A percentile compares a stretch with the other conserved stretches of the same genome.
phyloP scores from a whole-genome alignment of 2,329 filamentous ascomycete genomes.

The Calonectria pseudoturangicola region DNA sequence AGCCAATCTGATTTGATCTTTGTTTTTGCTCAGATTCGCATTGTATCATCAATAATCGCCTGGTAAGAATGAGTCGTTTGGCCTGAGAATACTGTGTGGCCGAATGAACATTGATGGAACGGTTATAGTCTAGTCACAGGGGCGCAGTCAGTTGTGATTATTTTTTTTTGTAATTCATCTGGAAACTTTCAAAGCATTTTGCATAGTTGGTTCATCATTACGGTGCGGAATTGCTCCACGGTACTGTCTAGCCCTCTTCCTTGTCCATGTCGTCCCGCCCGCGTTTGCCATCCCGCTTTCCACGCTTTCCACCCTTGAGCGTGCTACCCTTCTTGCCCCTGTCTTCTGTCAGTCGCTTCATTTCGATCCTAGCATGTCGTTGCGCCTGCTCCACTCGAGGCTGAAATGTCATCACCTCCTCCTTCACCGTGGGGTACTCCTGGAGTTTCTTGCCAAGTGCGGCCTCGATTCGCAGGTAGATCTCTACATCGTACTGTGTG shows the following conservation, averaged over 20 bases:
- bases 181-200: background rate
- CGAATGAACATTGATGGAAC: no score
- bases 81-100: no score
- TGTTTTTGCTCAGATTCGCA: no score
- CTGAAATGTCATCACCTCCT: slow-evolving; percentile 89
- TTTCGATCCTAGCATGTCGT: slow-evolving; percentile 84
- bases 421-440: slow-evolving; percentile 82
- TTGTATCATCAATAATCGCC: no score
- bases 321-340: slow-evolving; percentile 73
- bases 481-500: slow-evolving; percentile 90
- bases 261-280: slow-evolving; percentile 80
- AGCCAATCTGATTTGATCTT: no score
- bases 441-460: slow-evolving; percentile 86
- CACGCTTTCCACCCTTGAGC: slow-evolving; percentile 61
- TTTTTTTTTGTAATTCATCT: background rate
- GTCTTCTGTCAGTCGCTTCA: slow-evolving; percentile 87
- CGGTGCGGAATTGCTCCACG: slow-evolving; percentile 4
- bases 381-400: slow-evolving; percentile 89
- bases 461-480: slow-evolving; percentile 87
- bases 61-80: no score
- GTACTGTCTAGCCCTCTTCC: slow-evolving; percentile 77
- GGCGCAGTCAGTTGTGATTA: no score
- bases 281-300: slow-evolving; percentile 66
- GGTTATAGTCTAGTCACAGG: background rate
- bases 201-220: slow-evolving; percentile 26